phyloP scores from a whole-genome alignment of 148 eudicot species.

The Camellia granthamiana region DNA sequence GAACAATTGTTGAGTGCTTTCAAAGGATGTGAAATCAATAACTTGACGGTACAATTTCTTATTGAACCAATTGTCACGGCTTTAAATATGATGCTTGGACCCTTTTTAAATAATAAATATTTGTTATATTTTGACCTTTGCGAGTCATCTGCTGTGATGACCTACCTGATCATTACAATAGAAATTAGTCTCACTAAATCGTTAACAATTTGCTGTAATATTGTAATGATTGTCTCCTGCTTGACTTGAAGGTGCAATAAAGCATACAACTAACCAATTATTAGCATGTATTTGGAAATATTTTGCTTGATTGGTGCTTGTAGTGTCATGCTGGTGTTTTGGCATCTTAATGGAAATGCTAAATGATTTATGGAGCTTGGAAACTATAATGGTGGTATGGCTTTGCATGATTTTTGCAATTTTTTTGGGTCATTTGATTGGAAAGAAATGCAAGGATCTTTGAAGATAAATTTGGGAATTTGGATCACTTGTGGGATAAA shows the following conservation, averaged over 20 bases:
- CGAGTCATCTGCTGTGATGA: not conserved
- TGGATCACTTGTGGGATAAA: no score
- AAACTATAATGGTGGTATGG: no score
- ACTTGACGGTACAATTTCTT: conserved; percentile 44
- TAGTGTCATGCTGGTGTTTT: not conserved
- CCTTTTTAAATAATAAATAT: not conserved
- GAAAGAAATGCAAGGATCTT: no score
- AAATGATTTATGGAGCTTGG: not conserved
- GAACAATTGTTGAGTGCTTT: conserved; percentile 48
- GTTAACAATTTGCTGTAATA: not conserved
- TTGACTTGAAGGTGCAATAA: not conserved
- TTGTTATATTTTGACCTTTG: not conserved
- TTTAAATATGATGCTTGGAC: not conserved
- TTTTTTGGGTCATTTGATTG: no score
- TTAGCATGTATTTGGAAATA: not conserved
- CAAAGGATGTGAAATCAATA: conserved; percentile 36
- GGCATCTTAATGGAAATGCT: not conserved
- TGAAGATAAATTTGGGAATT: no score
- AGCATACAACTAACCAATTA: not conserved
- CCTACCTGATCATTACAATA: not conserved
- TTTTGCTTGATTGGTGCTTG: not conserved
- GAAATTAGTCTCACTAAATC: not conserved
- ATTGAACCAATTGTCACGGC: not conserved
- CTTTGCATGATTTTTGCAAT: no score
- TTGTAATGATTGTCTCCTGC: not conserved